phyloP scores from a whole-genome alignment of 208 protist species.

The Angomonas deanei region DNA sequence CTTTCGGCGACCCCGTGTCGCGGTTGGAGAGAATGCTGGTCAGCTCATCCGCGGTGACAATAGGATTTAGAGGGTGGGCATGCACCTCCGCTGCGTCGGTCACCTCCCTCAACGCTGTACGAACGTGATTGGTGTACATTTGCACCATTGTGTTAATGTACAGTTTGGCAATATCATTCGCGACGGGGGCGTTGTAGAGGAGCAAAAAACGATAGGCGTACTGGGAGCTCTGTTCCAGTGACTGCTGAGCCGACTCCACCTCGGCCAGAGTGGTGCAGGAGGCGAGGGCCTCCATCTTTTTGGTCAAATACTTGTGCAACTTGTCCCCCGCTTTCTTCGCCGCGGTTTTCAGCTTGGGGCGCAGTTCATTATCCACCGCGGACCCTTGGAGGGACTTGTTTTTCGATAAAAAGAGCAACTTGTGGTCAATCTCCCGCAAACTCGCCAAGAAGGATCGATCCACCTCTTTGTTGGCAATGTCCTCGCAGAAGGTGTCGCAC shows the following conservation, averaged over 20 bases:
- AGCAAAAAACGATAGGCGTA: conserved; percentile 73
- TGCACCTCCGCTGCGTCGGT: conserved; percentile 38
- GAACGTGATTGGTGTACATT: conserved; percentile 36
- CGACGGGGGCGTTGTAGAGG: conserved; percentile 68
- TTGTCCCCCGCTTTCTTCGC: conserved; percentile 76
- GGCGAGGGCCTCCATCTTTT: conserved; percentile 39
- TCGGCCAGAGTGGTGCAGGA: conserved; percentile 25
- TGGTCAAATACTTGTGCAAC: conserved; percentile 59
- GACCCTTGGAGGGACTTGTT: conserved; percentile 71
- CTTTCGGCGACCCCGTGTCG: conserved; percentile 42
- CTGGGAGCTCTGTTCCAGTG: conserved; percentile 51
- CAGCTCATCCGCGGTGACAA: conserved; percentile 54
- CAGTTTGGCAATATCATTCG: conserved; percentile 39
- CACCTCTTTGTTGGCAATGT: conserved; percentile 68
- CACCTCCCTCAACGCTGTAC: conserved; percentile 29
- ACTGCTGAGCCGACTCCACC: conserved; percentile 39
- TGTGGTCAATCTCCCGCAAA: conserved; percentile 61
- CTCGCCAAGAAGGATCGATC: conserved; percentile 58
- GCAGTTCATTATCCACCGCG: conserved; percentile 73
- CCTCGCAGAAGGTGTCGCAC: conserved; percentile 78
- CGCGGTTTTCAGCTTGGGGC: conserved; percentile 60
- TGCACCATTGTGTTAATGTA: conserved; percentile 66
- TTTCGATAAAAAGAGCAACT: conserved; percentile 61
- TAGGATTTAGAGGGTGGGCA: conserved; percentile 47
- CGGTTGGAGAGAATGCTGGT: conserved; percentile 55